Evolutionary conservation across 1,284 basidiomycete species (phyloP), one percentile per base, ranked within the genome.

Genomic region (Irpex sp.): DNA sequence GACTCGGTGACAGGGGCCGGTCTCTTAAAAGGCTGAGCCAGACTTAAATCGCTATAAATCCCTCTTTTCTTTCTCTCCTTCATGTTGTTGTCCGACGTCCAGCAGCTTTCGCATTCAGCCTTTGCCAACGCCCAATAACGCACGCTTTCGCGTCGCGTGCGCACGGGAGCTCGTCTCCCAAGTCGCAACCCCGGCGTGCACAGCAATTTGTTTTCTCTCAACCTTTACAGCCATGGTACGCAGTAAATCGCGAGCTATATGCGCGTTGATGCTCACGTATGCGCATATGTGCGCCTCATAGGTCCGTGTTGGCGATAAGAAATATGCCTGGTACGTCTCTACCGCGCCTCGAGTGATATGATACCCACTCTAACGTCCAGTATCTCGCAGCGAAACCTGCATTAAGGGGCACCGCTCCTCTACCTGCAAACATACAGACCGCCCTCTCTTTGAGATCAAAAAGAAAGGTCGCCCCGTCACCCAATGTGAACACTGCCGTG

Each of bases 331-430:
- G 89, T 91, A 72, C 54, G 85, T 46, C 49, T 50, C 13, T 8
- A 7, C 26, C 26, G 26, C 26, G 26, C 26, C 26, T 26, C 26
- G 26, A 26, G 26, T 26, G 26, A 26, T 26, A 26, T 26, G 26
- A 26, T 26, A 26, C 11, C 35, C 49, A 35, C 5, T 4, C 15
- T 61, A n/a, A 39, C 57, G 26, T 65, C 8, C 51, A 26, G 26
- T 26, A 26, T 26, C 26, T 50, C 67, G 67, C 66, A 89, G 89
- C 70, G 87, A 88, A 75, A 87, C 88, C 60, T 92, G 89, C 76
- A 91, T 91, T 77, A 90, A 91, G 73, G 89, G 89, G 15, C 89
- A 91, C 75, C 85, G 89, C 36, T 89, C 89, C 8, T 88, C 88
- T 8, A 79, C 83, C 57, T 92, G 89, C 75, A 86, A 87, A 66